Conservation (phyloP, 306 rosid genomes). For the Fragaria iinumae region DNA sequence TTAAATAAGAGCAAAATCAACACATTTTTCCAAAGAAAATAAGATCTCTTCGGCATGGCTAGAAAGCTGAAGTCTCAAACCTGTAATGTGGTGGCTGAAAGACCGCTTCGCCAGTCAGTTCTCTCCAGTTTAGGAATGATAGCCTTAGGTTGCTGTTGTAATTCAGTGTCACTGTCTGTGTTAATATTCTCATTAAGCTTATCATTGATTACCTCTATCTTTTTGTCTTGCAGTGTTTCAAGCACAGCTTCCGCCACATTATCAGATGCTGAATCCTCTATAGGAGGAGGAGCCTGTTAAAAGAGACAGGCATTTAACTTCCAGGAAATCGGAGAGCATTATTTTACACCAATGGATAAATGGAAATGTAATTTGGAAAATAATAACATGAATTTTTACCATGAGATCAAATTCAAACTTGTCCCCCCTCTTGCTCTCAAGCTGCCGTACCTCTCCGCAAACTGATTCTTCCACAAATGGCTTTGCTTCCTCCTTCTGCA, state of each 20-base stretch:
- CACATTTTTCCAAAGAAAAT: background rate
- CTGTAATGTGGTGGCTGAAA: slow-evolving; percentile 31
- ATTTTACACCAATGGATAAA: slow-evolving; percentile 17
- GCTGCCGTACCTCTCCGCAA: slow-evolving; percentile 27
- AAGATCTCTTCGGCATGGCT: background rate
- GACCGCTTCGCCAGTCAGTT: slow-evolving; percentile 20
- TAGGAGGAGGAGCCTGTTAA: slow-evolving; percentile 67
- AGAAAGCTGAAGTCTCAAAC: slow-evolving; percentile 28
- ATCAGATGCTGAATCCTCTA: slow-evolving; percentile 40
- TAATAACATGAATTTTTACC: slow-evolving; percentile 46
- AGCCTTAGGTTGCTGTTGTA: slow-evolving; percentile 28
- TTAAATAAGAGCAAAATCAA: slow-evolving; percentile 17
- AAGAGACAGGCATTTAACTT: slow-evolving; percentile 11
- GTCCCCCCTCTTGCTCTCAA: slow-evolving; percentile 36
- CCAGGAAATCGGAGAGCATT: slow-evolving; percentile 31
- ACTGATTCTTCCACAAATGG: background rate
- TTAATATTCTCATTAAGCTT: slow-evolving; percentile 42
- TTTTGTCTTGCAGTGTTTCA: slow-evolving; percentile 34
- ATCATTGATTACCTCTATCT: slow-evolving; percentile 26
- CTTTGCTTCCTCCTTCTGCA: slow-evolving; percentile 33
- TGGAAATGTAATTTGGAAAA: slow-evolving; percentile 23
- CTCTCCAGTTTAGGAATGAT: slow-evolving; percentile 35
- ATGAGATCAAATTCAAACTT: slow-evolving; percentile 61
- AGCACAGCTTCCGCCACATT: slow-evolving; percentile 26
- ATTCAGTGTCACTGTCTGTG: slow-evolving; percentile 25